Percentiles rank a stretch among this genome's conserved stretches.
Conservation (phyloP, 1,284 basidiomycete genomes). For the Schizophyllum amplum region DNA sequence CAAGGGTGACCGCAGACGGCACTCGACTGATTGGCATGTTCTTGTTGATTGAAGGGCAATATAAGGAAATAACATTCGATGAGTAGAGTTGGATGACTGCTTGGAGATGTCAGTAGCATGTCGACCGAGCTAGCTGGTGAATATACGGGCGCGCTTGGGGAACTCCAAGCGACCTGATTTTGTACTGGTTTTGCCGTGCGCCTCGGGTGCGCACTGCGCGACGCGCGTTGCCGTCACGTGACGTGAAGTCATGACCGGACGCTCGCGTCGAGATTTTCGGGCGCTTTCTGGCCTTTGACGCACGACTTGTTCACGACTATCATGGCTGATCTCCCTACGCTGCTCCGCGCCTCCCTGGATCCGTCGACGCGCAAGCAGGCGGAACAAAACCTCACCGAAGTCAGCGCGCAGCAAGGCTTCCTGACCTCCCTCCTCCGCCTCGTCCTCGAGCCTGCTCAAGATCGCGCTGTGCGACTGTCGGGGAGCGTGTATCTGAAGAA, state of each 20-base stretch:
- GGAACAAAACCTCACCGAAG: slow-evolving; percentile 62
- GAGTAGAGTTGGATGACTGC: no score
- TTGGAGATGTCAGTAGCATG: no score
- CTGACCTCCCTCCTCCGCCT: slow-evolving; percentile 64
- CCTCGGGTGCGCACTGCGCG: no score
- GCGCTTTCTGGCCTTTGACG: not conserved
- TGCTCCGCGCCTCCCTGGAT: slow-evolving; percentile 68
- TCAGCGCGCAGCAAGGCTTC: slow-evolving; percentile 75
- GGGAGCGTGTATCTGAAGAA: slow-evolving; percentile 89
- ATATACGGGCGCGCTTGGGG: no score
- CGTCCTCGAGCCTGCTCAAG: slow-evolving; percentile 60
- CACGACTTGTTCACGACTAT: slow-evolving; percentile 9
- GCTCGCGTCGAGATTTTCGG: not conserved
- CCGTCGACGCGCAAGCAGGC: slow-evolving; percentile 72
- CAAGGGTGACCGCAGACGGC: no score
- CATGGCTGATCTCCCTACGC: slow-evolving; percentile 60
- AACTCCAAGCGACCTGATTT: no score
- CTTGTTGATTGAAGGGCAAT: no score
- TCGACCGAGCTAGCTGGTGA: no score
- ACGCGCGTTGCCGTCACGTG: not conserved
- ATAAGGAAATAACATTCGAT: no score
- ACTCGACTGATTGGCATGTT: no score
- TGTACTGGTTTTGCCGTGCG: not conserved
- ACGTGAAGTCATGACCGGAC: not conserved
- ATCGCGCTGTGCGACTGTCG: slow-evolving; percentile 68